Percentiles rank a stretch among this genome's conserved stretches.
These are phyloP conservation scores for Talaromyces thailandensis DNA, from an alignment of 495 filamentous ascomycete species.

Conservation along the genomic window DNA sequence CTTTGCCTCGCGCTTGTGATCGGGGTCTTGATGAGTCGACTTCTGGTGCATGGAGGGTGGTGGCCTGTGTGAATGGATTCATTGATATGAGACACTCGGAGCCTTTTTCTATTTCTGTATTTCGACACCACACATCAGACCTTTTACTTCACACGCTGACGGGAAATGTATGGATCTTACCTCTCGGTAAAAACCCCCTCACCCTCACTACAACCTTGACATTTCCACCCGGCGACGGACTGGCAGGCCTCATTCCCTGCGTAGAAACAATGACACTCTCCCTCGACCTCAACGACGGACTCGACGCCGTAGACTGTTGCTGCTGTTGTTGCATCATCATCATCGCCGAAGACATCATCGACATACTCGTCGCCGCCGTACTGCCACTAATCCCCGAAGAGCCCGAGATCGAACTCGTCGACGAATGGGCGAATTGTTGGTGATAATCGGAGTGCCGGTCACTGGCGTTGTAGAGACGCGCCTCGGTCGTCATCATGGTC, in stretches of 20 bases:
- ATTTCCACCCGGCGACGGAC: conserved; percentile 58
- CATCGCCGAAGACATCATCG: conserved; percentile 55
- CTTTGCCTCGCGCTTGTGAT: conserved; percentile 58
- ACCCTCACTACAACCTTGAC: conserved; percentile 92
- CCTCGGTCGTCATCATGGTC: conserved; percentile 43
- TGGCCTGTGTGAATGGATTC: conserved; percentile 76
- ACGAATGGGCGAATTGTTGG: conserved; percentile 39
- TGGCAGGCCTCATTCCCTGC: conserved; percentile 19
- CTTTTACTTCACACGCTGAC: not conserved
- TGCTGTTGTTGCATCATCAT: conserved; percentile 11
- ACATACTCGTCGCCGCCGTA: conserved; percentile 35
- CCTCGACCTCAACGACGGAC: conserved; percentile 61
- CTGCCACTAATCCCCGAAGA: conserved; percentile 44
- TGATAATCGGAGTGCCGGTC: conserved; percentile 15
- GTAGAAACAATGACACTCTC: conserved; percentile 48
- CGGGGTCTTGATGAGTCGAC: conserved; percentile 57
- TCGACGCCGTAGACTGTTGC: conserved; percentile 37
- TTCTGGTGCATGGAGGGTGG: conserved; percentile 54
- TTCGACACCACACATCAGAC: not conserved
- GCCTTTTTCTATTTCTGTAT: conserved; percentile 65
- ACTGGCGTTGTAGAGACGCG: conserved; percentile 44
- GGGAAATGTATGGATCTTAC: conserved; percentile 44
- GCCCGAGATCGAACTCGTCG: conserved; percentile 47
- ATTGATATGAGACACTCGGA: conserved; percentile 83
- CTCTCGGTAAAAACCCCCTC: conserved; percentile 79